phyloP scores from a whole-genome alignment of 176 grass and related monocot genomes.

The Paspalum notatum region DNA sequence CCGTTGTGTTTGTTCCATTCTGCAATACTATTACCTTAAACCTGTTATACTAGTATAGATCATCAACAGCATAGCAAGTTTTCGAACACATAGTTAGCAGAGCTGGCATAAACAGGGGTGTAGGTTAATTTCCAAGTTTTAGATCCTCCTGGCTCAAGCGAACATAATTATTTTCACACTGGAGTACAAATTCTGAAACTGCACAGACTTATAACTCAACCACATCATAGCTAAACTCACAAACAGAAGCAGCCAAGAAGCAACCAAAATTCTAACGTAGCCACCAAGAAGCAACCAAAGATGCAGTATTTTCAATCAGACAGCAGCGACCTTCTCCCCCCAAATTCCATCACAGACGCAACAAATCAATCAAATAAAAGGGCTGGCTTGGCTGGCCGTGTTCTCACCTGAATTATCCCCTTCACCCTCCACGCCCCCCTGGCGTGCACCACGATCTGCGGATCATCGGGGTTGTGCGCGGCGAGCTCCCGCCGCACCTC shows the following conservation, averaged over 20 bases:
- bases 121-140: not conserved
- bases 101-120: not conserved
- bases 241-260: too few relatives aligned
- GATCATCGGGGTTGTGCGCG: conserved; percentile 71
- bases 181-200: not conserved
- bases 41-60: not conserved
- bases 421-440: conserved; percentile 82
- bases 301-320: not conserved
- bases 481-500: conserved; percentile 68
- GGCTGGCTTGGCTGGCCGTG: not conserved
- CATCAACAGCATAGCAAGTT: not conserved
- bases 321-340: not conserved
- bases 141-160: not conserved
- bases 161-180: not conserved
- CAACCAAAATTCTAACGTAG: too few relatives aligned
- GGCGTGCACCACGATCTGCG: conserved; percentile 73
- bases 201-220: too few relatives aligned
- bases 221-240: not conserved
- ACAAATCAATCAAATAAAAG: not conserved
- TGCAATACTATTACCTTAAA: not conserved
- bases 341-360: not conserved
- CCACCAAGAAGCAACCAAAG: too few relatives aligned
- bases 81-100: not conserved
- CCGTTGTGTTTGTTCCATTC: not conserved
- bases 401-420: conserved; percentile 88